phyloP scores from a whole-genome alignment of 23 red algal genomes.

The Pyropia yezoensis region DNA sequence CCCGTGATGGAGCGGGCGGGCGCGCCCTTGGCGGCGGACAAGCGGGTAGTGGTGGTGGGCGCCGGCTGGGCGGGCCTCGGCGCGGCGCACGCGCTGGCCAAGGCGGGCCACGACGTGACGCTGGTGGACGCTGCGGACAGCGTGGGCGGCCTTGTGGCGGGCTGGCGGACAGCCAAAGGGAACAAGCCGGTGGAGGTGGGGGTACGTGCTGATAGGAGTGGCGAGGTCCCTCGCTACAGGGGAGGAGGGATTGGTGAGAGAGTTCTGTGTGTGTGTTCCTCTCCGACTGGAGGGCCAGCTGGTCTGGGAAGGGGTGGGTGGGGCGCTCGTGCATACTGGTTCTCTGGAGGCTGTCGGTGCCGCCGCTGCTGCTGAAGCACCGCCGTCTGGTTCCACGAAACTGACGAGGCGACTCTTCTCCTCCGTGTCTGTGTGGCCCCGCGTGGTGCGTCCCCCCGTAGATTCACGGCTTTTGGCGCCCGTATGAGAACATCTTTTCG shows the following conservation, averaged over 20 bases:
- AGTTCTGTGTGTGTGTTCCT: too few species aligned
- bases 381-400: too few species aligned
- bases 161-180: slow-evolving; percentile 29
- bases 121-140: slow-evolving; percentile 52
- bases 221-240: too few species aligned
- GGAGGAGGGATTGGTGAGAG: too few species aligned
- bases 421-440: too few species aligned
- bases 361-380: too few species aligned
- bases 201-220: too few species aligned
- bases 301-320: too few species aligned
- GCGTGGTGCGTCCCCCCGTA: neutral
- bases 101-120: slow-evolving; percentile 26
- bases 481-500: slow-evolving; percentile 68
- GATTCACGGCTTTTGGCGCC: slow-evolving; percentile 74
- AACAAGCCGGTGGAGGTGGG: slow-evolving; percentile 58
- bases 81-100: slow-evolving; percentile 58
- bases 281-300: too few species aligned
- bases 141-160: slow-evolving; percentile 69
- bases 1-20: neutral
- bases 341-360: too few species aligned
- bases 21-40: slow-evolving; percentile 1
- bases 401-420: too few species aligned
- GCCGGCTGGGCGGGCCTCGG: slow-evolving; percentile 80
- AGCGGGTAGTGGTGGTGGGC: slow-evolving; percentile 57
- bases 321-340: too few species aligned